Evolutionary conservation across 1,284 basidiomycete species (phyloP).

Genomic region (Microbotryomycetes sp.): DNA sequence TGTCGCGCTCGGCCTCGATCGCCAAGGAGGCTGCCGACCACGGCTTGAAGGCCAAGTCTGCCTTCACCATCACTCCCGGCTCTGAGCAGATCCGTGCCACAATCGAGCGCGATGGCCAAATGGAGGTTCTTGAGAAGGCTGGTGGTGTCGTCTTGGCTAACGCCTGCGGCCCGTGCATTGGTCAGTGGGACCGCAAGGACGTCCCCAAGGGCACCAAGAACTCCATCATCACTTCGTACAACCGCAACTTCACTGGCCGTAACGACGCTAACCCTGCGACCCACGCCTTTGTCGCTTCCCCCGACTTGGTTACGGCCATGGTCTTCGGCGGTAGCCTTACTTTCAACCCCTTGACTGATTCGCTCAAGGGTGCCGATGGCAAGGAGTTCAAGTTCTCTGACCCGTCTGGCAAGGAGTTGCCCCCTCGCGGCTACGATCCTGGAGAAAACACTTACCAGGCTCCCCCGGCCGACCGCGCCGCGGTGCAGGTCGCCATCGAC

Average conservation of each 20-base stretch:
- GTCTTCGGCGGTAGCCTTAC: constrained; percentile 87
- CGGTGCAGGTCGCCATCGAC: constrained; percentile 77
- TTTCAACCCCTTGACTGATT: constrained; percentile 95
- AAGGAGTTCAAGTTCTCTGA: constrained; percentile 95
- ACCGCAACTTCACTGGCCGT: constrained; percentile 99
- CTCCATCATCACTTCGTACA: constrained; percentile 95
- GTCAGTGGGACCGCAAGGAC: constrained; percentile 96
- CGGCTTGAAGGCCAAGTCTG: constrained; percentile 82
- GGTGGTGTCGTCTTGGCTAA: constrained; percentile 95
- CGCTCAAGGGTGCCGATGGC: constrained; percentile 81
- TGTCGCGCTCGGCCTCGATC: constrained; percentile 94
- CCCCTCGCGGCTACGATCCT: constrained; percentile 88
- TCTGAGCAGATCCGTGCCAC: constrained; percentile 98
- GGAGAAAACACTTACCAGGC: constrained; percentile 96
- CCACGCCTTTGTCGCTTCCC: constrained; percentile 96
- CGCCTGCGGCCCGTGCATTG: constrained; percentile 97
- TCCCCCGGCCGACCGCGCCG: constrained; percentile 76
- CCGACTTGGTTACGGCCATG: constrained; percentile 96
- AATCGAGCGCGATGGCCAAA: constrained; percentile 91
- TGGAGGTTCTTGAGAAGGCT: constrained; percentile 73
- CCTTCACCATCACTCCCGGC: constrained; percentile 96
- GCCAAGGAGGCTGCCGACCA: constrained; percentile 79
- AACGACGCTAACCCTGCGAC: constrained; percentile 99
- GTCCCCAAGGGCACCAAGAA: constrained; percentile 95
- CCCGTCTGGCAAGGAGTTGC: constrained; percentile 84